A percentile compares a stretch with the other conserved stretches of the same genome.
Conservation (phyloP, 768 basidiomycete species). For the Saitozyma sp. region DNA sequence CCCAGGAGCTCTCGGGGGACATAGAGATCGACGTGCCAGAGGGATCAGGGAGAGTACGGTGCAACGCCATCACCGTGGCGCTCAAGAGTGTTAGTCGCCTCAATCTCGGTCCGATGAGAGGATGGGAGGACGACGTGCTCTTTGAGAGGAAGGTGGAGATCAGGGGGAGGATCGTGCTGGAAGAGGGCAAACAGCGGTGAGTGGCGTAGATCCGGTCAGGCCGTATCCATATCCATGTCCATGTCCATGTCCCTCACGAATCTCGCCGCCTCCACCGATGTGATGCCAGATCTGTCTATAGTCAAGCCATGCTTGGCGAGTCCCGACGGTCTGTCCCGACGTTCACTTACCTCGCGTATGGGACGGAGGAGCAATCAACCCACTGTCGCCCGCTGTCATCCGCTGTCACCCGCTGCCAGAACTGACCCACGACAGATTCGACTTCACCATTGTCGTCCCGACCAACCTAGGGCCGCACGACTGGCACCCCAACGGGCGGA, state of each 20-base stretch:
- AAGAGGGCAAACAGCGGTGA: slow-evolving; percentile 38
- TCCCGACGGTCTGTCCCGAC: neutral
- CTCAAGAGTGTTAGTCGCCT: slow-evolving; percentile 12
- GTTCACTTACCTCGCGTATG: neutral
- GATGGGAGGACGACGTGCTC: slow-evolving; percentile 34
- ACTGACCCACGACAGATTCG: slow-evolving; percentile 17
- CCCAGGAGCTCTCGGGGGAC: slow-evolving; percentile 11
- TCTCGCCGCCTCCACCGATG: neutral
- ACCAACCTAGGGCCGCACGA: slow-evolving; percentile 35
- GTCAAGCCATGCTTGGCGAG: neutral
- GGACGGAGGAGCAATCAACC: too few species aligned
- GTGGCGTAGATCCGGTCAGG: neutral
- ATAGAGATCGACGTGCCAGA: slow-evolving; percentile 22
- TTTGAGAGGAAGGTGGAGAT: slow-evolving; percentile 37
- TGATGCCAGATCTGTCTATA: neutral
- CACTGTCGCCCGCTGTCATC: too few species aligned
- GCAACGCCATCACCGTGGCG: slow-evolving; percentile 24
- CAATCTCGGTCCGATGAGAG: slow-evolving; percentile 20
- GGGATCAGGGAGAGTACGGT: slow-evolving; percentile 6
- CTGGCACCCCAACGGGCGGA: slow-evolving; percentile 25
- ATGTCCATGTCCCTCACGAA: too few species aligned
- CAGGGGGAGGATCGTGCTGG: slow-evolving; percentile 30
- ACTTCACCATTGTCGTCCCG: slow-evolving; percentile 37
- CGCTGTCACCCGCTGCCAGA: too few species aligned
- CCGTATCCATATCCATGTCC: too few species aligned